Evolutionary conservation across 2,329 filamentous ascomycete species (phyloP).

Genomic region (Hypocreales sp.): DNA sequence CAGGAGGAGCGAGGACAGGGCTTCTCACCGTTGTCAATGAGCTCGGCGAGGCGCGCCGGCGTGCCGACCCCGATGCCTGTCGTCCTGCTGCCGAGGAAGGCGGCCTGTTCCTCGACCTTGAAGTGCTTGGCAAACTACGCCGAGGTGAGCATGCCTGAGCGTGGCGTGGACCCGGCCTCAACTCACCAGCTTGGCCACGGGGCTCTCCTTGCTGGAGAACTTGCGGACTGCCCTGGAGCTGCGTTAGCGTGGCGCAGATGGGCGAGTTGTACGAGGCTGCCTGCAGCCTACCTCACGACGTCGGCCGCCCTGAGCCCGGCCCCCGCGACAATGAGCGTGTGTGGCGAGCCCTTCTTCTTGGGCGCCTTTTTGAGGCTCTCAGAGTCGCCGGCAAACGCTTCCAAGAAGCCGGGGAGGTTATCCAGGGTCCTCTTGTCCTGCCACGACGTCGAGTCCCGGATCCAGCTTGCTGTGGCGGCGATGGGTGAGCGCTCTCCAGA

Average conservation of each 20-base stretch:
- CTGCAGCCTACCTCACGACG: conserved; percentile 44
- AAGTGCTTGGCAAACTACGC: conserved; percentile 92
- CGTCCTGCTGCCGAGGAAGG: conserved; percentile 52
- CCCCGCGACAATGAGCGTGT: conserved; percentile 77
- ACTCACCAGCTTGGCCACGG: conserved; percentile 64
- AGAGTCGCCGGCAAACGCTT: conserved; percentile 43
- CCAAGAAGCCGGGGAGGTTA: conserved; percentile 66
- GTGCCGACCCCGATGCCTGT: conserved; percentile 86
- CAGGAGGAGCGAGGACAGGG: neutral
- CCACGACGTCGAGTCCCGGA: conserved; percentile 69
- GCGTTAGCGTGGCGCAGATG: too few species aligned
- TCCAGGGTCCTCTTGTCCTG: conserved; percentile 49
- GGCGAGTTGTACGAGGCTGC: conserved; percentile 3
- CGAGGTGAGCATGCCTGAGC: conserved; percentile 4
- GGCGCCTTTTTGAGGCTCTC: conserved; percentile 47
- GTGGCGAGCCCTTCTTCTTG: conserved; percentile 55
- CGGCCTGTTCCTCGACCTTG: conserved; percentile 76
- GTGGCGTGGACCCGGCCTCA: too few species aligned
- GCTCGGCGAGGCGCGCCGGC: conserved; percentile 63
- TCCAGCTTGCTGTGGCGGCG: conserved; percentile 43
- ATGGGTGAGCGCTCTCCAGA: conserved; percentile 1
- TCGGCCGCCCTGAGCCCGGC: conserved; percentile 80
- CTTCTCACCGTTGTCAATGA: conserved; percentile 63
- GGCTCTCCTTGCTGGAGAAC: conserved; percentile 63
- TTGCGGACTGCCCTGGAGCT: conserved; percentile 55